phyloP scores from a whole-genome alignment of 2,329 filamentous ascomycete genomes.

The Graphiopsis chlorocephala region DNA sequence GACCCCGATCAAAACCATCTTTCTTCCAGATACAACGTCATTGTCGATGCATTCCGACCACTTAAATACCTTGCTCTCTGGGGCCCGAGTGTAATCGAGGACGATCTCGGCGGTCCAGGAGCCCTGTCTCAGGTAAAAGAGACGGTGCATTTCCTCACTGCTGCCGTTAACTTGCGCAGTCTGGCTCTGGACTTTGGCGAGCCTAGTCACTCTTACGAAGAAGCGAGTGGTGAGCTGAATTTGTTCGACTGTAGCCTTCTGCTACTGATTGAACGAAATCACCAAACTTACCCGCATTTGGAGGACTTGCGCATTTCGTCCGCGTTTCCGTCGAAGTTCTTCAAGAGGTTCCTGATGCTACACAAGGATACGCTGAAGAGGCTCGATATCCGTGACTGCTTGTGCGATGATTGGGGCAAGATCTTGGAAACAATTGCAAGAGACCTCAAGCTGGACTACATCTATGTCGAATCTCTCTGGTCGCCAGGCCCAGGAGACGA shows the following conservation, averaged over 20 bases:
- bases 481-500: too few relatives aligned
- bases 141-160: neutral
- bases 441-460: neutral
- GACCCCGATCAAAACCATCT: neutral
- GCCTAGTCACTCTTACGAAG: neutral
- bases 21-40: neutral
- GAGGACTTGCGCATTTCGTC: neutral
- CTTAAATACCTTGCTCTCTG: neutral
- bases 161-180: neutral
- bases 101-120: neutral
- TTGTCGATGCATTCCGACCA: neutral
- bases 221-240: neutral
- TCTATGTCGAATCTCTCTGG: neutral
- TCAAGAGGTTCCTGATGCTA: neutral
- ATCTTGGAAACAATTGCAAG: neutral
- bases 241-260: neutral
- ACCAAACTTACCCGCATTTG: neutral
- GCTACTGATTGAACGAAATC: neutral
- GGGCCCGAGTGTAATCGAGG: neutral
- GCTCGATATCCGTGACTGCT: neutral
- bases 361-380: neutral
- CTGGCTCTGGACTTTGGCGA: conserved; percentile 1
- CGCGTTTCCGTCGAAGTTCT: neutral
- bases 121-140: neutral
- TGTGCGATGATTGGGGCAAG: neutral